phyloP scores from a whole-genome alignment of 208 protist species.

The Tritrichomonas foetus region DNA sequence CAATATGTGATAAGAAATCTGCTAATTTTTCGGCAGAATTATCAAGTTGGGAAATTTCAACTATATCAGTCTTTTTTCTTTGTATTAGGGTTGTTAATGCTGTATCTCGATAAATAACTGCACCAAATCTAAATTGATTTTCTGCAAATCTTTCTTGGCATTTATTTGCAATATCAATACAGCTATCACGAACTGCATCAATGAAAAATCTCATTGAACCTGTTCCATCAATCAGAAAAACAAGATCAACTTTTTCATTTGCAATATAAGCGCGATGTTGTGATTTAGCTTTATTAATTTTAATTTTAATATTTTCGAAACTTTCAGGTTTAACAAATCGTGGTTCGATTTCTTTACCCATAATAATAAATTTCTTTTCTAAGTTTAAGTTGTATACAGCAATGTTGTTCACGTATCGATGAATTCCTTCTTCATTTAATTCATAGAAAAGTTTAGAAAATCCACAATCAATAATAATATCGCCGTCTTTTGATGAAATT shows the following conservation, averaged over 20 bases:
- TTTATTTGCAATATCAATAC: too few species aligned
- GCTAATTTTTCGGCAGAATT: background rate
- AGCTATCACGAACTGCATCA: too few species aligned
- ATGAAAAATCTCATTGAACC: background rate
- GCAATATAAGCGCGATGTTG: too few species aligned
- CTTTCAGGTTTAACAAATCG: background rate
- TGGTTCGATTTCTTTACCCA: background rate
- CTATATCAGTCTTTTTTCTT: background rate
- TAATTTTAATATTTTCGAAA: background rate
- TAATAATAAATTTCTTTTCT: background rate
- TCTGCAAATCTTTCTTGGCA: background rate
- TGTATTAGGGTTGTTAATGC: background rate
- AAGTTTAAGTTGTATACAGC: background rate
- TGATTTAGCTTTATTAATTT: background rate
- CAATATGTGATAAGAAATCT: background rate
- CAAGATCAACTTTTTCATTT: background rate
- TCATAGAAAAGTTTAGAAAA: background rate
- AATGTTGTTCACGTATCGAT: background rate
- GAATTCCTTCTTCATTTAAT: background rate
- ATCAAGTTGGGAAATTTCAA: background rate
- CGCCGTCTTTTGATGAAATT: background rate
- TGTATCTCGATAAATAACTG: background rate
- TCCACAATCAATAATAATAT: constrained; percentile 9
- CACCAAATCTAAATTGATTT: background rate
- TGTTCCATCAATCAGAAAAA: background rate